Evolutionary conservation across 345 rosid species (phyloP), one percentile per base, ranked within the genome.

Genomic region (Dipteronia dyeriana): DNA sequence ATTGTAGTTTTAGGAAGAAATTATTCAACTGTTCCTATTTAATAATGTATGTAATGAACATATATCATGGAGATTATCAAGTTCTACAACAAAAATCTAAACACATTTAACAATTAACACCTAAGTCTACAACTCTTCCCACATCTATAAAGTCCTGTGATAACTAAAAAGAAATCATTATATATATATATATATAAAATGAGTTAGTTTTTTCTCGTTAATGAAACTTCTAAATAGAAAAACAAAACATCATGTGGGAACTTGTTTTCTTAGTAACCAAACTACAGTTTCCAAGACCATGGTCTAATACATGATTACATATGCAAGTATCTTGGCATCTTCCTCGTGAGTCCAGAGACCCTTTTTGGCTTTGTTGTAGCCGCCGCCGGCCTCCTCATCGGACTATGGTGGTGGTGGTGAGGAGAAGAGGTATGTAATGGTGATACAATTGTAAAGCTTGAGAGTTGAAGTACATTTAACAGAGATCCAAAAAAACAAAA

Each of bases 91-190:
- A n/a, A n/a, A n/a, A n/a, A n/a, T n/a, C n/a, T n/a, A n/a, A n/a
- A n/a, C n/a, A n/a, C n/a, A n/a, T n/a, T n/a, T n/a, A n/a, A n/a
- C n/a, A n/a, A n/a, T n/a, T n/a, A n/a, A n/a, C 97, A 92, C 76
- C 98, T 89, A 34, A 93, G 84, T 83, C 97, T 86, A 78, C 98
- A 93, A 73, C 98, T 91, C 81, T 95, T 95, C 9, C 97, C 97
- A 75, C 98, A 92, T 76, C 97, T 87, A 70, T 93, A 89, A 12
- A 92, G 82, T 57, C 98, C 97, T 95, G 83, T 75, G 74, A 20
- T 66, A 65, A 53, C n/a, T n/a, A 3, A 6, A 38, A 38, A 76
- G 51, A 7, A 25, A 53, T n/a, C n/a, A 14, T 41, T 1, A 13
- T 56, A 2, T n/a, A 26, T n/a, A 26, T 26, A 26, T 19, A 19